These are phyloP conservation scores for Tylopilus vinaceipallidus DNA, from an alignment of 768 basidiomycete species.

Conservation along the genomic window DNA sequence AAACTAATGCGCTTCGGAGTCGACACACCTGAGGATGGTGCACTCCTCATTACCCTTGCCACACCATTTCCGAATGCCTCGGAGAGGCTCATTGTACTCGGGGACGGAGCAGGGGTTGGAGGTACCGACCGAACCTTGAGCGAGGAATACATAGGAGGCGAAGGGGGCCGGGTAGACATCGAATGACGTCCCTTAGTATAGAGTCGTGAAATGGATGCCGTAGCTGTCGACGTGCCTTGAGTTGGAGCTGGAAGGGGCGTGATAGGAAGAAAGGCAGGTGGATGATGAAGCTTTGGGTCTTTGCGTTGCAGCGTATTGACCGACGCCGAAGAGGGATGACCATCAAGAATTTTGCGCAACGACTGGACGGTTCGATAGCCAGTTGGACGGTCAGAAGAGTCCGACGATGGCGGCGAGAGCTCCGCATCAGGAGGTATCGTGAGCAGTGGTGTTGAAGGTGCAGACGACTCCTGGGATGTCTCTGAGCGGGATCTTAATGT, in stretches of 20 bases:
- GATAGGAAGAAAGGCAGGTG: constrained; percentile 34
- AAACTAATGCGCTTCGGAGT: constrained; percentile 81
- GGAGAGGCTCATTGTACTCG: constrained; percentile 25
- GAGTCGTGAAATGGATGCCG: constrained; percentile 75
- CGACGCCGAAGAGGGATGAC: constrained; percentile 38
- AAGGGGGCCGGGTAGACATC: constrained; percentile 60
- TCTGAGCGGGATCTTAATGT: constrained; percentile 28
- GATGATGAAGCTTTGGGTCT: constrained; percentile 10
- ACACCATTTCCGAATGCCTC: constrained; percentile 30
- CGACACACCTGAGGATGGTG: constrained; percentile 49
- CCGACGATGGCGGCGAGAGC: constrained; percentile 46
- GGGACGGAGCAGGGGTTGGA: constrained; percentile 37
- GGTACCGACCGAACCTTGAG: constrained; percentile 40
- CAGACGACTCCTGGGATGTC: constrained; percentile 27
- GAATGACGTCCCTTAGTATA: constrained; percentile 62
- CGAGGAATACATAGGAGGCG: constrained; percentile 55
- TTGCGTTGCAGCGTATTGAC: constrained; percentile 16
- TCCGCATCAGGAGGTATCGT: constrained; percentile 64
- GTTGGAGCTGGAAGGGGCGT: constrained; percentile 49
- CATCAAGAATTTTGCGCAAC: constrained; percentile 68
- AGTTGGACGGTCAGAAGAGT: constrained; percentile 47
- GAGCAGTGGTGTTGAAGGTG: constrained; percentile 29
- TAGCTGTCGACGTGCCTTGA: constrained; percentile 69
- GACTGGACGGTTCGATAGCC: constrained; percentile 65
- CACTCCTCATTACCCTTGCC: constrained; percentile 34